Percentiles rank a stretch among this genome's conserved stretches.
phyloP scores from a whole-genome alignment of 129 eudicot species.

The Lactuca sativa region DNA sequence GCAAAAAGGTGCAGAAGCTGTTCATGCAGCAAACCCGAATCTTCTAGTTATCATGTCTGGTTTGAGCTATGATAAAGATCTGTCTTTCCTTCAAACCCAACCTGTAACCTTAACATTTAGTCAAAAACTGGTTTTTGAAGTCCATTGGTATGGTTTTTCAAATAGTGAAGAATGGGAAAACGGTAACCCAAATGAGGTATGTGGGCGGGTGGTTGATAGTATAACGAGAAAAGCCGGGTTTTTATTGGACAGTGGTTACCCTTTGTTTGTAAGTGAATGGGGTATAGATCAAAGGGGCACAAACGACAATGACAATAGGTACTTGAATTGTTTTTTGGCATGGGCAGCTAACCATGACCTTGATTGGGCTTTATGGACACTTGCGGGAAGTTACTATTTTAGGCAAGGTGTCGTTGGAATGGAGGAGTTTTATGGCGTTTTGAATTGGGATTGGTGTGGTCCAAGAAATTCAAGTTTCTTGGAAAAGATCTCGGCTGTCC shows the following conservation, averaged over 20 bases:
- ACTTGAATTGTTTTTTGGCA: constrained; percentile 67
- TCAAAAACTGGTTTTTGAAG: constrained; percentile 66
- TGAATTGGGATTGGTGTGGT: constrained; percentile 68
- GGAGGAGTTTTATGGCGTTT: constrained; percentile 74
- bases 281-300: constrained; percentile 82
- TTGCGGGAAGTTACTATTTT: constrained; percentile 76
- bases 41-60: constrained; percentile 75
- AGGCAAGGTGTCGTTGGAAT: constrained; percentile 78
- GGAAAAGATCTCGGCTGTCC: constrained; percentile 66
- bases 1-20: constrained; percentile 84
- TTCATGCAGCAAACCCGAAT: constrained; percentile 66
- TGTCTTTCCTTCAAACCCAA: constrained; percentile 43
- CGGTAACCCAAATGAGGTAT: constrained; percentile 69
- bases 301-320: constrained; percentile 75
- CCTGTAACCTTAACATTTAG: constrained; percentile 51
- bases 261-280: constrained; percentile 81
- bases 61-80: constrained; percentile 53
- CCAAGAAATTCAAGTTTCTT: constrained; percentile 66
- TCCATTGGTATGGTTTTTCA: constrained; percentile 76
- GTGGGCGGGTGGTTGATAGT: constrained; percentile 42
- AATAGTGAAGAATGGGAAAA: constrained; percentile 62
- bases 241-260: constrained; percentile 71
- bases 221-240: constrained; percentile 47
- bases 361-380: constrained; percentile 92
- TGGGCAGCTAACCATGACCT: constrained; percentile 75